Conservation (phyloP, 1,284 basidiomycete species). For the Apiotrichum laibachii region DNA sequence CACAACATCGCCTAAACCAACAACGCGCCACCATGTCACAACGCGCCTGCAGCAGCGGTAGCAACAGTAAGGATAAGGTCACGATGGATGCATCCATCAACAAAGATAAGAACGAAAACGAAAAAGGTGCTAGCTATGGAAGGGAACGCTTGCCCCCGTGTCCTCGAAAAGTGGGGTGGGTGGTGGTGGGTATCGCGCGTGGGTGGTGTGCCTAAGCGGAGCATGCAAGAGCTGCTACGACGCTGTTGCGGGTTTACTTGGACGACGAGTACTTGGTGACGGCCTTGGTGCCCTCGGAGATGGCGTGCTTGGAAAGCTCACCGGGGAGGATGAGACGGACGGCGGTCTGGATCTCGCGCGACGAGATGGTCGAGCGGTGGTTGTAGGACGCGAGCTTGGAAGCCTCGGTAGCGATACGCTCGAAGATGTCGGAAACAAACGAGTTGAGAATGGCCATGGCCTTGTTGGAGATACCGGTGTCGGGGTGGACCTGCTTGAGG, state of each 20-base stretch:
- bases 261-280: conserved; percentile 57
- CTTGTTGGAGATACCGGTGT: conserved; percentile 93
- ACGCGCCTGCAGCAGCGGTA: background rate
- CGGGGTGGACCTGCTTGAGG: conserved; percentile 74
- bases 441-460: conserved; percentile 94
- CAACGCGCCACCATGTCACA: background rate
- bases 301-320: conserved; percentile 76
- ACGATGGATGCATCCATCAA: conserved; percentile 22
- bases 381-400: conserved; percentile 89
- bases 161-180: conserved; percentile 3
- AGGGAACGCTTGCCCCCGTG: background rate
- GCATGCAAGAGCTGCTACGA: background rate
- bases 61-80: background rate
- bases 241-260: conserved; percentile 41
- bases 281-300: conserved; percentile 67
- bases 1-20: background rate
- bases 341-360: conserved; percentile 87
- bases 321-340: conserved; percentile 86
- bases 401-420: conserved; percentile 85
- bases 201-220: no score
- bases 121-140: conserved; percentile 5
- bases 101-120: conserved; percentile 22
- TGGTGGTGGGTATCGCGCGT: background rate
- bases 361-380: conserved; percentile 91
- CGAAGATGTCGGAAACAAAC: conserved; percentile 90